Percentiles rank a stretch among this genome's conserved stretches.
These are phyloP conservation scores for Lipomyces chichibuensis DNA, from an alignment of 805 yeast species.

Conservation along the genomic window DNA sequence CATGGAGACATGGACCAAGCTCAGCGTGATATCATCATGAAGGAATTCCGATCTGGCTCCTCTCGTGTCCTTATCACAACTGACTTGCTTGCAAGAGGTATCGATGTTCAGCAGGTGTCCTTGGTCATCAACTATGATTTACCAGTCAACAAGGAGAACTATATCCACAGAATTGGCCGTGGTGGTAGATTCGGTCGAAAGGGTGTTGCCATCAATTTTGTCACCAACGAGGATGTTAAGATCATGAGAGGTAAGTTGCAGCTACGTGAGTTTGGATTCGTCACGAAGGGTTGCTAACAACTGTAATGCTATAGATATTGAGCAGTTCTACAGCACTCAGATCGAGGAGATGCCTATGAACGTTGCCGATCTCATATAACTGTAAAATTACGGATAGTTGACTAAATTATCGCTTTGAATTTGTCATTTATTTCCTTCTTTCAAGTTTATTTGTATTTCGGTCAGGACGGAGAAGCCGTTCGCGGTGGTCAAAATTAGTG, in stretches of 20 bases:
- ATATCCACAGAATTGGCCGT: slow-evolving; percentile 96
- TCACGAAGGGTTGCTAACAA: not conserved
- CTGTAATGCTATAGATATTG: slow-evolving; percentile 53
- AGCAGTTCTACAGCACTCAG: slow-evolving; percentile 82
- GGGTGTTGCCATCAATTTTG: slow-evolving; percentile 95
- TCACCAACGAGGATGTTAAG: slow-evolving; percentile 75
- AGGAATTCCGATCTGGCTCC: slow-evolving; percentile 90
- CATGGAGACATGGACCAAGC: slow-evolving; percentile 97
- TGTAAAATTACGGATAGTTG: slow-evolving; percentile 11
- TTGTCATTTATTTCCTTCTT: not conserved
- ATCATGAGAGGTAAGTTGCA: slow-evolving; percentile 64
- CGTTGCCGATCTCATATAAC: slow-evolving; percentile 53
- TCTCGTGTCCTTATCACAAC: slow-evolving; percentile 94
- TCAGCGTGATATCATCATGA: slow-evolving; percentile 93
- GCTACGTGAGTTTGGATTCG: slow-evolving; percentile 50
- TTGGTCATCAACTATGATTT: slow-evolving; percentile 93
- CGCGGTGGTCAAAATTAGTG: not conserved
- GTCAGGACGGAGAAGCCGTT: not conserved
- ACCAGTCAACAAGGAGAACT: slow-evolving; percentile 91
- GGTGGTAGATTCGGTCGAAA: slow-evolving; percentile 98
- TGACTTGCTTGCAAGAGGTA: slow-evolving; percentile 97
- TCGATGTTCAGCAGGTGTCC: slow-evolving; percentile 97
- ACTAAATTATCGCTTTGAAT: slow-evolving; percentile 1
- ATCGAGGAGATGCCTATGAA: slow-evolving; percentile 91
- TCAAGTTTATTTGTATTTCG: not conserved